Conservation (phyloP, 163 green algal species). For the Smithsoniella earleae region DNA sequence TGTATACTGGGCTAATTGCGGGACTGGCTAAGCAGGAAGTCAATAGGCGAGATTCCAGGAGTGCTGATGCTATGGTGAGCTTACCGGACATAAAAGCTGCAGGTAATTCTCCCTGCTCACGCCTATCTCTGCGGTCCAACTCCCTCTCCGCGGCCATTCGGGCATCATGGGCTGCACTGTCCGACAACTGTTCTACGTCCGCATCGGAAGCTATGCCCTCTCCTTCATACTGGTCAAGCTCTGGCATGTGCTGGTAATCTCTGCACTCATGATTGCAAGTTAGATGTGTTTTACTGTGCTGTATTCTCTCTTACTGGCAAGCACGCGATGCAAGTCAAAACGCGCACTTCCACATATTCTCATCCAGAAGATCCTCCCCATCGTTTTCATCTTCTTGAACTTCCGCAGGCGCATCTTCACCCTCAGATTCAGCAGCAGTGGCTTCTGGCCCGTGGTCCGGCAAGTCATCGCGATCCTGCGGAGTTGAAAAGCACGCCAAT, state of each 20-base stretch:
- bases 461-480: constrained; percentile 25
- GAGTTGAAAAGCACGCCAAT: too few relatives aligned
- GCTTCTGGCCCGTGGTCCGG: constrained; percentile 18
- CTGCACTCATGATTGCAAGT: constrained; percentile 52
- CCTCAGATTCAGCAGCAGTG: constrained; percentile 4
- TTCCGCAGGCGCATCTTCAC: too few relatives aligned
- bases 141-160: constrained; percentile 58
- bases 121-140: constrained; percentile 52
- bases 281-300: too few relatives aligned
- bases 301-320: too few relatives aligned
- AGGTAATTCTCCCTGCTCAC: constrained; percentile 35
- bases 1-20: neutral
- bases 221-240: constrained; percentile 78
- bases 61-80: too few relatives aligned
- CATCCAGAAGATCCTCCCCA: constrained; percentile 54
- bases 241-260: constrained; percentile 77
- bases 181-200: constrained; percentile 54
- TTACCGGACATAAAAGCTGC: constrained; percentile 28
- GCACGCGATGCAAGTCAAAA: too few relatives aligned
- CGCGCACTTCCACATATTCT: constrained; percentile 36
- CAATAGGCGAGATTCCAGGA: neutral
- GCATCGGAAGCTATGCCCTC: constrained; percentile 65
- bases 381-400: constrained; percentile 56
- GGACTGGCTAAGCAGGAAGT: neutral
- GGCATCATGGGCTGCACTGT: constrained; percentile 46